phyloP scores from a whole-genome alignment of 305 asterid species.

The Fraxinus floribunda region DNA sequence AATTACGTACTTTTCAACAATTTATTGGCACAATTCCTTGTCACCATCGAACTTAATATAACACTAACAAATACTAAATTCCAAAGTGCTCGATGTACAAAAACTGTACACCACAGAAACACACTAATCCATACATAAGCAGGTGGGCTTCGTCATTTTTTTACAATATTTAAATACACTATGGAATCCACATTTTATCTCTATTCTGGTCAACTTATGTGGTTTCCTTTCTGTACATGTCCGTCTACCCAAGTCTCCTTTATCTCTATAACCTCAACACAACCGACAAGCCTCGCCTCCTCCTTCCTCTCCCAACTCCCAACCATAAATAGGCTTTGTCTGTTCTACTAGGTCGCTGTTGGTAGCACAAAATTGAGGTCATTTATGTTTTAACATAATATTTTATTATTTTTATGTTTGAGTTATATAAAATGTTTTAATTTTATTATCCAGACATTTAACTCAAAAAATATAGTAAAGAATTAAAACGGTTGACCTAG shows the following conservation, averaged over 20 bases:
- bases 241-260: neutral
- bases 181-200: too few species aligned
- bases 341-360: neutral
- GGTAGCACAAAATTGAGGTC: neutral
- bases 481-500: neutral
- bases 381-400: neutral
- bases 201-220: too few species aligned
- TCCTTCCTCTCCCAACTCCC: neutral
- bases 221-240: neutral
- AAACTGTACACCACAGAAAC: too few species aligned
- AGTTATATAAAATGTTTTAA: neutral
- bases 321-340: neutral
- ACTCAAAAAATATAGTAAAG: neutral
- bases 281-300: neutral
- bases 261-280: neutral
- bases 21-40: neutral
- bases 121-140: too few species aligned
- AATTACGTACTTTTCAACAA: neutral
- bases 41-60: neutral
- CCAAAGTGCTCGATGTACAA: too few species aligned
- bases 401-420: neutral
- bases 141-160: too few species aligned
- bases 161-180: too few species aligned
- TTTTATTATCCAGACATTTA: neutral
- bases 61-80: too few species aligned